Percentiles rank a stretch among this genome's conserved stretches.
These are phyloP conservation scores for Mortierella sp. DNA, from an alignment of 371 early-diverging fungal genomes.

Conservation along the genomic window DNA sequence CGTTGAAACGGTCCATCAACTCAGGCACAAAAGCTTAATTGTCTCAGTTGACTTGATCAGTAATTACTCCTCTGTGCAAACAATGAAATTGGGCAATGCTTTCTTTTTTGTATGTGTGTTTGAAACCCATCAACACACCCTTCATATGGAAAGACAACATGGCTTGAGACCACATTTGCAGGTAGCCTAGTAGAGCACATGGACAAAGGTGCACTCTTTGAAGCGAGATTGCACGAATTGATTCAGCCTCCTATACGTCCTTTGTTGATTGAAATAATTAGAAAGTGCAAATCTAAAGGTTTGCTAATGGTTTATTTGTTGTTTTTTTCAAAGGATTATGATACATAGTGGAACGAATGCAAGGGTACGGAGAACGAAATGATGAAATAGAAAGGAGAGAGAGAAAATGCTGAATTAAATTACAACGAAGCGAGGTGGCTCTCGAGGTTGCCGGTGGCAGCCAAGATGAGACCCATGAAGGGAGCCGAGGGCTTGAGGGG, in stretches of 20 bases:
- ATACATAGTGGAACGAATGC: slow-evolving; percentile 3
- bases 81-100: too few relatives aligned
- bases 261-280: not conserved
- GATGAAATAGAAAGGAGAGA: not conserved
- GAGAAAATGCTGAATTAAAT: slow-evolving; percentile 9
- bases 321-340: not conserved
- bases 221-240: too few relatives aligned
- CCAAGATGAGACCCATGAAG: slow-evolving; percentile 94
- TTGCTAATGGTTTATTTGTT: slow-evolving; percentile 17
- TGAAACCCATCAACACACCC: too few relatives aligned
- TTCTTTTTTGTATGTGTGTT: too few relatives aligned
- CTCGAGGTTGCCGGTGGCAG: slow-evolving; percentile 73
- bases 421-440: slow-evolving; percentile 47
- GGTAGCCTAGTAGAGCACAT: too few relatives aligned
- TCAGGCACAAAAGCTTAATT: not conserved
- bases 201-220: too few relatives aligned
- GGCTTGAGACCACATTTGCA: too few relatives aligned
- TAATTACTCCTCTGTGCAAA: not conserved
- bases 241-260: not conserved
- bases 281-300: not conserved
- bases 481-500: slow-evolving; percentile 94
- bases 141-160: too few relatives aligned
- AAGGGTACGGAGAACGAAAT: slow-evolving; percentile 1
- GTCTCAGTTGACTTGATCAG: not conserved
- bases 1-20: not conserved